Evolutionary conservation across 129 eudicot genomes (phyloP).

Genomic region (Flaveria brownii): DNA sequence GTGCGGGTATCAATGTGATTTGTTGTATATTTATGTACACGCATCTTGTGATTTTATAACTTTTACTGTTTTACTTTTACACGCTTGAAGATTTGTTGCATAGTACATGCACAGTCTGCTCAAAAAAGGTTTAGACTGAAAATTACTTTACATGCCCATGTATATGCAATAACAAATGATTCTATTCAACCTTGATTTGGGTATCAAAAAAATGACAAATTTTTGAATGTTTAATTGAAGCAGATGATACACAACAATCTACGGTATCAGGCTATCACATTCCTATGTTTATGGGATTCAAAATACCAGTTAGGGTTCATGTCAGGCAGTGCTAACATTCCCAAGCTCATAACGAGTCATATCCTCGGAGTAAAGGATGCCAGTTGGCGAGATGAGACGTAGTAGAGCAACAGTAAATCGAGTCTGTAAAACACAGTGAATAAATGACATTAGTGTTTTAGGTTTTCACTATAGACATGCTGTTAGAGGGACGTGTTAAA

Average conservation of each 20-base stretch:
- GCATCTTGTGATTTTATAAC: too few relatives aligned
- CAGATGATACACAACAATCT: slow-evolving; percentile 17
- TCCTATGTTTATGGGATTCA: slow-evolving; percentile 11
- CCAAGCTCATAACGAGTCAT: slow-evolving; percentile 46
- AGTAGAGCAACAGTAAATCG: slow-evolving; percentile 67
- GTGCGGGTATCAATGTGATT: too few relatives aligned
- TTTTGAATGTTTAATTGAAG: slow-evolving; percentile 22
- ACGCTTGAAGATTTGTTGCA: neutral
- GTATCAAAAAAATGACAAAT: slow-evolving; percentile 22
- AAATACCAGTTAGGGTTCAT: slow-evolving; percentile 28
- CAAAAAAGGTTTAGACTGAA: too few relatives aligned
- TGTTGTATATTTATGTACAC: too few relatives aligned
- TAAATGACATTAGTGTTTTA: neutral
- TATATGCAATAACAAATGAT: too few relatives aligned
- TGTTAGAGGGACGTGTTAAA: neutral
- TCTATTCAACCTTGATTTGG: slow-evolving; percentile 5
- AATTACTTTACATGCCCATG: too few relatives aligned
- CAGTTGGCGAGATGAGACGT: slow-evolving; percentile 64
- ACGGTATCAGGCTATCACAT: slow-evolving; percentile 12
- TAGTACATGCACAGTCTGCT: neutral
- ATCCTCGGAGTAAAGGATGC: slow-evolving; percentile 72
- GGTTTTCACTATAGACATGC: too few relatives aligned
- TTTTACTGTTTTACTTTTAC: too few relatives aligned
- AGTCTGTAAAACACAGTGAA: slow-evolving; percentile 45
- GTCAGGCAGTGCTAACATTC: slow-evolving; percentile 48